Percentiles rank a stretch among this genome's conserved stretches.
These are phyloP conservation scores for Soucietia sequanensis DNA, from an alignment of 805 yeast genomes.

Conservation along the genomic window DNA sequence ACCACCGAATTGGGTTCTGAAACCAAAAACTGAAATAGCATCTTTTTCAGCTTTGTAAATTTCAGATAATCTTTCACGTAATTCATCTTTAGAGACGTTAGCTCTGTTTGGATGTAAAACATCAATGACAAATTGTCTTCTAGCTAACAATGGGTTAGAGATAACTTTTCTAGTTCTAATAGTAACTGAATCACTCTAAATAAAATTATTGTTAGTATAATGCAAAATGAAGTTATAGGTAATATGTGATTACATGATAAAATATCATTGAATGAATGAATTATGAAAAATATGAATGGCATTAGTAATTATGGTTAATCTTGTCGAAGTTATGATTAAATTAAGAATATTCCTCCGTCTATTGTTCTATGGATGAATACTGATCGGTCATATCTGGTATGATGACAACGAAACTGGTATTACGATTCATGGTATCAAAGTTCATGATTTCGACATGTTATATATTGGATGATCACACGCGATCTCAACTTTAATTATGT, in stretches of 20 bases:
- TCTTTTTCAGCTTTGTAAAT: slow-evolving; percentile 91
- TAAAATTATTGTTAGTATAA: slow-evolving; percentile 18
- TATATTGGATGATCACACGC: too few species aligned
- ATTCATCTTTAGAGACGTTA: slow-evolving; percentile 98
- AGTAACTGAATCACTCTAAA: slow-evolving; percentile 97
- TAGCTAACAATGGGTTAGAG: slow-evolving; percentile 97
- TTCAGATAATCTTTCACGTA: slow-evolving; percentile 89
- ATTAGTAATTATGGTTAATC: background rate
- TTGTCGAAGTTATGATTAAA: too few species aligned
- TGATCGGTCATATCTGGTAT: too few species aligned
- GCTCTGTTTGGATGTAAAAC: slow-evolving; percentile 99
- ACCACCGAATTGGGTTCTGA: slow-evolving; percentile 99
- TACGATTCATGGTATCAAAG: too few species aligned
- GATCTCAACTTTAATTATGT: too few species aligned
- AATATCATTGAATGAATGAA: too few species aligned
- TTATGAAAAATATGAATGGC: slow-evolving; percentile 2
- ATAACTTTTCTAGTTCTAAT: slow-evolving; percentile 99
- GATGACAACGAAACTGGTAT: too few species aligned
- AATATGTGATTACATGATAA: background rate
- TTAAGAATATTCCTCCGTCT: too few species aligned
- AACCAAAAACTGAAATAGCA: slow-evolving; percentile 96
- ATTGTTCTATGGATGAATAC: too few species aligned
- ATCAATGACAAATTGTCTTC: slow-evolving; percentile 99
- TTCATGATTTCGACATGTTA: too few species aligned
- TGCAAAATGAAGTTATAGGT: background rate